Conservation (phyloP, 495 filamentous ascomycete genomes). For the Aspergillus affinis region DNA sequence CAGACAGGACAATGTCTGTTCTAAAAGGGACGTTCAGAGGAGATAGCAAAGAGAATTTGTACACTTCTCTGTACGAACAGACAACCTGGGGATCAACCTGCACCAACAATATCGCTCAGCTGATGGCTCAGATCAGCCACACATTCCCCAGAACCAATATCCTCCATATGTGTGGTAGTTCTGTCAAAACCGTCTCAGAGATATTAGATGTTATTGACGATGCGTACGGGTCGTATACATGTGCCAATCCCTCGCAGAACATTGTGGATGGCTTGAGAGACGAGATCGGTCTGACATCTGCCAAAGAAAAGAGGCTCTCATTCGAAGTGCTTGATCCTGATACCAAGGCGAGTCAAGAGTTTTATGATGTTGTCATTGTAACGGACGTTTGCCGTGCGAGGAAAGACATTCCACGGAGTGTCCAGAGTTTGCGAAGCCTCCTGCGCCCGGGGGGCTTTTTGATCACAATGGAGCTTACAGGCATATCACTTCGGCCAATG, state of each 20-base stretch:
- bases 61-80: not conserved
- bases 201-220: not conserved
- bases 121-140: not conserved
- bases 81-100: not conserved
- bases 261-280: not conserved
- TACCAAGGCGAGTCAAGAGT: not conserved
- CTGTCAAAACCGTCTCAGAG: not conserved
- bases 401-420: not conserved
- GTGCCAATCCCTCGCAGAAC: not conserved
- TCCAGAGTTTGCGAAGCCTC: not conserved
- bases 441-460: not conserved
- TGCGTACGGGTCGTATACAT: not conserved
- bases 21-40: not conserved
- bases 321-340: not conserved
- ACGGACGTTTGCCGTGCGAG: not conserved
- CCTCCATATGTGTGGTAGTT: not conserved
- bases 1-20: not conserved
- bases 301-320: not conserved
- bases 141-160: slow-evolving; percentile 1
- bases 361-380: not conserved
- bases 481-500: not conserved
- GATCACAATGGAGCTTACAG: slow-evolving; percentile 1
- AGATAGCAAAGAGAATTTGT: not conserved
- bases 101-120: not conserved
- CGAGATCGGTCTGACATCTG: not conserved